Conservation (phyloP, 495 filamentous ascomycete species). For the Aspergillus coremiiformis region DNA sequence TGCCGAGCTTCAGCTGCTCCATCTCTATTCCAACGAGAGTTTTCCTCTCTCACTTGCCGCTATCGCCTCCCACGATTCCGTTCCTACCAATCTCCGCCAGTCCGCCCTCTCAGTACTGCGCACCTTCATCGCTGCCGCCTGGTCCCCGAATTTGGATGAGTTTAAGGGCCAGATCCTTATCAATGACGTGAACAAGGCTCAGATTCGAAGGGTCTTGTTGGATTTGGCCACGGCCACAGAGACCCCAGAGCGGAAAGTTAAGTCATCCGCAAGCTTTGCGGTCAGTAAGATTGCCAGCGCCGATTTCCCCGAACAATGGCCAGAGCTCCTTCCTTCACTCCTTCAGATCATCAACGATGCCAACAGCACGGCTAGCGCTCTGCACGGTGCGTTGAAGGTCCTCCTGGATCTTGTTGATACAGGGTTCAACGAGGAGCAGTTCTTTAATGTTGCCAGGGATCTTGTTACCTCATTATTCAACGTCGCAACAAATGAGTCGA, state of each 20-base stretch:
- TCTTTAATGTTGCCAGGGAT: constrained; percentile 78
- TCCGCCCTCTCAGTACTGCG: constrained; percentile 73
- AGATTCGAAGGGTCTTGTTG: constrained; percentile 61
- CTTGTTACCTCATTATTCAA: constrained; percentile 76
- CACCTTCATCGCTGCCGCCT: constrained; percentile 70
- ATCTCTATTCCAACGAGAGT: constrained; percentile 54
- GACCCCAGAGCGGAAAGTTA: constrained; percentile 70
- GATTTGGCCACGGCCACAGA: constrained; percentile 67
- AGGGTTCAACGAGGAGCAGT: constrained; percentile 85
- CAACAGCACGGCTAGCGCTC: constrained; percentile 61
- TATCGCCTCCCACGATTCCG: constrained; percentile 64
- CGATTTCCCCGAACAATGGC: constrained; percentile 94
- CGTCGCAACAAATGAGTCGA: constrained; percentile 65
- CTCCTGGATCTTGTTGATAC: constrained; percentile 89
- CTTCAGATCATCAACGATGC: constrained; percentile 63
- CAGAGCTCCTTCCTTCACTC: constrained; percentile 70
- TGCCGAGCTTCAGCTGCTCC: constrained; percentile 69
- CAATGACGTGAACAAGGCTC: constrained; percentile 61
- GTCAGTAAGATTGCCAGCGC: constrained; percentile 90
- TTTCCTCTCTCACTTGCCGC: constrained; percentile 72
- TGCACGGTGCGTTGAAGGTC: constrained; percentile 83
- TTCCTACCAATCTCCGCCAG: constrained; percentile 70
- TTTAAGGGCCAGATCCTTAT: constrained; percentile 55
- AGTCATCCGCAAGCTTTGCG: constrained; percentile 77
- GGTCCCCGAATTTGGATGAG: constrained; percentile 63